Percentiles rank a stretch among this genome's conserved stretches.
These are phyloP conservation scores for Phylloporus sp. DNA, from an alignment of 768 basidiomycete species.

Conservation along the genomic window DNA sequence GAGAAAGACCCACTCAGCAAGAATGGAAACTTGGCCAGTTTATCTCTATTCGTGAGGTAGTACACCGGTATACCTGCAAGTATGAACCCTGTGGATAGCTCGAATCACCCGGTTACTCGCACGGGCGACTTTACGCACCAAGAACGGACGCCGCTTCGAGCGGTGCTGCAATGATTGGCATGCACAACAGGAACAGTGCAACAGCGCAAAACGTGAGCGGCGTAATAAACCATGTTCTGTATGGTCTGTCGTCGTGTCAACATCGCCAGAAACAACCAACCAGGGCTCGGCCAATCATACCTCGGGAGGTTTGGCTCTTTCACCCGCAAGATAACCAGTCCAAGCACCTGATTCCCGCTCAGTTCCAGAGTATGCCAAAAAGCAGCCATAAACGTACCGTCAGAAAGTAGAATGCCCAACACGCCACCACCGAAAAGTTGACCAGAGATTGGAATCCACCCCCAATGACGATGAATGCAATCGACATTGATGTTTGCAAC, in stretches of 20 bases:
- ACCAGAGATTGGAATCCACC: conserved; percentile 86
- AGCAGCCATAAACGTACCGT: conserved; percentile 49
- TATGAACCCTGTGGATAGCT: conserved; percentile 56
- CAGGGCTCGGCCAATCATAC: conserved; percentile 30
- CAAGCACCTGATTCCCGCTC: conserved; percentile 52
- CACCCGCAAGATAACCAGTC: conserved; percentile 79
- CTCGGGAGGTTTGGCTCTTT: conserved; percentile 88
- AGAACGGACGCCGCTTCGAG: conserved; percentile 82
- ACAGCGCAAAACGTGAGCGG: conserved; percentile 88
- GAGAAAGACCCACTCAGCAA: conserved; percentile 34
- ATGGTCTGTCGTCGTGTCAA: conserved; percentile 54
- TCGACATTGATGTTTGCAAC: conserved; percentile 71
- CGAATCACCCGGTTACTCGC: background rate
- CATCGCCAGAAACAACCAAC: background rate
- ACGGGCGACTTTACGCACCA: conserved; percentile 42
- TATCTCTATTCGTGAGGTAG: conserved; percentile 62
- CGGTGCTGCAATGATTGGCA: conserved; percentile 94
- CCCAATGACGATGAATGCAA: conserved; percentile 75
- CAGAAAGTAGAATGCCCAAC: conserved; percentile 84
- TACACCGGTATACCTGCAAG: conserved; percentile 77
- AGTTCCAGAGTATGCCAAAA: background rate
- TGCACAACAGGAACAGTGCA: conserved; percentile 57
- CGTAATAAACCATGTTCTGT: conserved; percentile 87
- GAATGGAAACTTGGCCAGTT: conserved; percentile 33
- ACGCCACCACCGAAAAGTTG: conserved; percentile 85